These are phyloP conservation scores for Ocimum tenuiflorum DNA, from an alignment of 257 asterid genomes.

Conservation along the genomic window DNA sequence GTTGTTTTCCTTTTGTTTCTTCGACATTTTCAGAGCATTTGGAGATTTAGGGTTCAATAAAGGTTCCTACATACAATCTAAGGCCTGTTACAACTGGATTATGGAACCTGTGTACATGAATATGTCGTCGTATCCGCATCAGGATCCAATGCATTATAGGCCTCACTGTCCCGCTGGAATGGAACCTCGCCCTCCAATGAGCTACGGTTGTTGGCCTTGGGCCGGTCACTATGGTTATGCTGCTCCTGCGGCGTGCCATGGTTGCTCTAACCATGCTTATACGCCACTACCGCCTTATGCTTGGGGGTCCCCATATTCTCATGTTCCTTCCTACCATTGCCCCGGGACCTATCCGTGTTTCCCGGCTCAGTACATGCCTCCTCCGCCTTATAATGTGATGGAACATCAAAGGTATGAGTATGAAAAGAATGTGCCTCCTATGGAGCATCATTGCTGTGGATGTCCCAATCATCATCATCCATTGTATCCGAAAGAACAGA, in stretches of 20 bases:
- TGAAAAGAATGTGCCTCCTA: slow-evolving; percentile 27
- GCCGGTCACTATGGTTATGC: slow-evolving; percentile 30
- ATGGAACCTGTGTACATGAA: slow-evolving; percentile 32
- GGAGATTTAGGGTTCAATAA: background rate
- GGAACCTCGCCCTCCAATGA: slow-evolving; percentile 28
- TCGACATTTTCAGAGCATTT: background rate
- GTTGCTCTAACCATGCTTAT: slow-evolving; percentile 36
- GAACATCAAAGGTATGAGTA: slow-evolving; percentile 32
- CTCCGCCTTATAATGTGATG: slow-evolving; percentile 23
- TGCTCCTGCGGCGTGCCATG: slow-evolving; percentile 27
- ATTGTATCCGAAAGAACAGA: slow-evolving; percentile 30
- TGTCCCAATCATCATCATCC: slow-evolving; percentile 46
- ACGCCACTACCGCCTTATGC: slow-evolving; percentile 23
- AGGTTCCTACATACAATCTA: too few relatives aligned
- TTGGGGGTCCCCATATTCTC: slow-evolving; percentile 40
- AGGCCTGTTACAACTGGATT: background rate
- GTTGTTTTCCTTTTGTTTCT: background rate
- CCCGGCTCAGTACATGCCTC: slow-evolving; percentile 34
- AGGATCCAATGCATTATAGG: slow-evolving; percentile 30
- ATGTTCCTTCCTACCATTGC: slow-evolving; percentile 23
- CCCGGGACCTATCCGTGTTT: slow-evolving; percentile 27
- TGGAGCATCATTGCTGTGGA: slow-evolving; percentile 45
- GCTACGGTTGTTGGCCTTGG: slow-evolving; percentile 38
- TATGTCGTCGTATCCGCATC: slow-evolving; percentile 33
- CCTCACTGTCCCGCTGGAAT: slow-evolving; percentile 27